phyloP scores from a whole-genome alignment of 257 asterid species.

The Penstemon barbatus region DNA sequence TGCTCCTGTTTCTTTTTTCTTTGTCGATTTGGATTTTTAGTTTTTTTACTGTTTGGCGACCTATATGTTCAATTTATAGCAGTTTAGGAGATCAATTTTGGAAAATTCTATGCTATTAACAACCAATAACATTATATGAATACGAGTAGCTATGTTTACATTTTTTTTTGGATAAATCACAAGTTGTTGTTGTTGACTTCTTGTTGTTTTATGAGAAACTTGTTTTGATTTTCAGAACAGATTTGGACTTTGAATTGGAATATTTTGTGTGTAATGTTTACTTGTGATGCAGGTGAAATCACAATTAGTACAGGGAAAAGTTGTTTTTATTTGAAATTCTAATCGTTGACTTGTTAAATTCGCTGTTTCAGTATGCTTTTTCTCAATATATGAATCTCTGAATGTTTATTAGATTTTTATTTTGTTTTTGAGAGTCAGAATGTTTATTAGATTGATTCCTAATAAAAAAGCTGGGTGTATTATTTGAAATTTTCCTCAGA shows the following conservation, averaged over 20 bases:
- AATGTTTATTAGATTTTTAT: neutral
- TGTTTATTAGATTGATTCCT: neutral
- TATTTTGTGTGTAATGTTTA: neutral
- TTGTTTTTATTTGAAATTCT: conserved; percentile 12
- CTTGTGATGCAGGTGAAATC: conserved; percentile 19
- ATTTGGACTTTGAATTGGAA: neutral
- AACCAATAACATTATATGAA: neutral
- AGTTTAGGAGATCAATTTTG: neutral
- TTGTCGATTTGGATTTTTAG: neutral
- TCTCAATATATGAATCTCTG: neutral
- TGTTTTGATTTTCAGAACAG: no score
- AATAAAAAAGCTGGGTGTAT: neutral
- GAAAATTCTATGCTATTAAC: neutral
- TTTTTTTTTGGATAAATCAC: no score
- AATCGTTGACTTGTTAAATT: conserved; percentile 26
- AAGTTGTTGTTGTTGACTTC: no score
- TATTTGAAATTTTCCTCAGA: neutral
- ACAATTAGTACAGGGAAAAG: neutral
- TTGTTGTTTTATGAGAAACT: no score
- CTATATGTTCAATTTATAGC: conserved; percentile 4
- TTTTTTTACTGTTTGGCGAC: no score
- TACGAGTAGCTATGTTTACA: neutral
- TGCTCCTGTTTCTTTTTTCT: neutral
- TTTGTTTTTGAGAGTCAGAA: no score
- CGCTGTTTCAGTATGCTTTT: conserved; percentile 6